Evolutionary conservation across 169 alveolate genomes (phyloP), one percentile per base, ranked within the genome.

Genomic region (Plasmodium cynomolgi): DNA sequence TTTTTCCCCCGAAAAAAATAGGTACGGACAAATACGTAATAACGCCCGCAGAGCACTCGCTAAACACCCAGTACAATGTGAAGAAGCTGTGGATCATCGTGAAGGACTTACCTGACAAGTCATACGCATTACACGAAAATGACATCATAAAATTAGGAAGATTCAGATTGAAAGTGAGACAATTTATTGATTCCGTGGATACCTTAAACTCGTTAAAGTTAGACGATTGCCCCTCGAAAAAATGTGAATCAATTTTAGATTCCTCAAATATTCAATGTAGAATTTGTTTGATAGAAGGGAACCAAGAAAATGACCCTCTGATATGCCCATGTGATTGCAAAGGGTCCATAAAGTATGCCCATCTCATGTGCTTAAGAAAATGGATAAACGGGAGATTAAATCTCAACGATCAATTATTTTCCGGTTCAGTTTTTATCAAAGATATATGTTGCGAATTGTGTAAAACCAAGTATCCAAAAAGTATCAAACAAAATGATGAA

Each of bases 61-160:
- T 90, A 62, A 90, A 81, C n/a, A 93, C 84, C 41, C 96, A 90
- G 23, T 93, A 93, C 68, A 84, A 86, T 75, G 98, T 98, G 34
- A 97, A 98, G 96, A 98, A 98, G 84, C 95, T 98, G 79, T 98
- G 99, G 99, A 93, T 98, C 58, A 97, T 98, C 0, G 99, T 98
- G 41, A 92, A 98, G 8, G 97, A 98, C 58, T 91, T 98, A 44
- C 98, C 98, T 39, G 92, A 96, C 79, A 95, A 97, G 84, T 88
- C 96, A 75, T 97, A 97, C 93, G 95, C 97, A 31, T 80, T 98
- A 84, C 98, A 97, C 54, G 99, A 98, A 93, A 97, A 98, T 91
- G 99, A 98, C 93, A 92, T 98, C 83, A 97, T 98, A 83, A 98
- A 98, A 82, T 95, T 98, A 50, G 99, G 99, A 13, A 95, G 99